Evolutionary conservation across 805 yeast genomes (phyloP).

Genomic region (Starmerella floris): DNA sequence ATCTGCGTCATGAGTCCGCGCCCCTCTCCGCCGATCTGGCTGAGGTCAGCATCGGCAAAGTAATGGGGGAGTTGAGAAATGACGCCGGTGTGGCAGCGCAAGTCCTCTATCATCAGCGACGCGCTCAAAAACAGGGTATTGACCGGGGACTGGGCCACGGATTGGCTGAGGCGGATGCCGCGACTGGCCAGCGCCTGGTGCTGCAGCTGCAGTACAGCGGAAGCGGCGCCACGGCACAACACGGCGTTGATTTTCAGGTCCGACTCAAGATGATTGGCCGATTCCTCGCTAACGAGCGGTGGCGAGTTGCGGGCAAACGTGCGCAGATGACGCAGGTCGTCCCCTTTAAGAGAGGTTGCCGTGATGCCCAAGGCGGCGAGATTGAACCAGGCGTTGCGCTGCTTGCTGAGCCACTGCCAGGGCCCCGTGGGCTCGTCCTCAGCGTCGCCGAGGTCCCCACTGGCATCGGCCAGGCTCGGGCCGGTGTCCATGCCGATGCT

Average conservation of each 20-base stretch:
- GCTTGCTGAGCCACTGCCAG: slow-evolving; percentile 30
- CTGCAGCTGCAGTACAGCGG: slow-evolving; percentile 29
- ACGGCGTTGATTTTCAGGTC: slow-evolving; percentile 86
- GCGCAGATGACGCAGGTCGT: slow-evolving; percentile 38
- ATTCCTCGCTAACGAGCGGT: slow-evolving; percentile 67
- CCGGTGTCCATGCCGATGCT: not conserved
- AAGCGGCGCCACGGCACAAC: slow-evolving; percentile 64
- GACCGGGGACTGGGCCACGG: slow-evolving; percentile 21
- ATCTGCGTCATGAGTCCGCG: slow-evolving; percentile 56
- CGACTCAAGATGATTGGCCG: slow-evolving; percentile 76
- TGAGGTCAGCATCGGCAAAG: slow-evolving; percentile 65
- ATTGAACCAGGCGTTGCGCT: slow-evolving; percentile 83
- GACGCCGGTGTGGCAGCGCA: slow-evolving; percentile 68
- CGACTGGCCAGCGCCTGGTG: slow-evolving; percentile 3
- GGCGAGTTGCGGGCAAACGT: slow-evolving; percentile 79
- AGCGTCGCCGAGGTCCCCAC: not conserved
- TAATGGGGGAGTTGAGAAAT: slow-evolving; percentile 67
- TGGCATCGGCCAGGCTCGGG: not conserved
- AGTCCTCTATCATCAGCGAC: slow-evolving; percentile 59
- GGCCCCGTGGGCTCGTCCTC: slow-evolving; percentile 37
- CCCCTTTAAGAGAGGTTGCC: slow-evolving; percentile 36
- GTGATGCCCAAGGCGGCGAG: slow-evolving; percentile 82
- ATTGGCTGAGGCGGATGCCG: not conserved
- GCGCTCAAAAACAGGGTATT: slow-evolving; percentile 78
- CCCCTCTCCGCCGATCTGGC: slow-evolving; percentile 42